Evolutionary conservation across 129 eudicot species (phyloP), one percentile per base, ranked within the genome.

Genomic region (Dittrichia graveolens): DNA sequence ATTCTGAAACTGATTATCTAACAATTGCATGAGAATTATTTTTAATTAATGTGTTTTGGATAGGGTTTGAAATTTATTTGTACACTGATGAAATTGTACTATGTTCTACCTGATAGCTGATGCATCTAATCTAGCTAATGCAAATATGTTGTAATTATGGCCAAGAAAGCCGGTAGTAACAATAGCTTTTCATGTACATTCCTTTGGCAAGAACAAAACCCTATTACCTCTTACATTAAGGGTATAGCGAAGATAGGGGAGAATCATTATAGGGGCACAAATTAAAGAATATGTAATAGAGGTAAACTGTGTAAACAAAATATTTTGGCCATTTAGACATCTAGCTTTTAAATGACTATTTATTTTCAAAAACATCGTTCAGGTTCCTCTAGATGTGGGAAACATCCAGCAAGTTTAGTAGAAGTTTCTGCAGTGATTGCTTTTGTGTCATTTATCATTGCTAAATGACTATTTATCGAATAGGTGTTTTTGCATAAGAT

Each of bases 51-150:
- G 69, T 57, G 57, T 72, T 19, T 55, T 48, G 34, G 47, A 4
- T 57, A 67, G 50, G 41, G 69, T 57, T 76, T 57, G 44, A 54
- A 4, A n/a, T 75, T 75, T 54, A 56, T 75, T 39, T 38, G 19
- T 60, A 61, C 6, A 45, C 18, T 13, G 46, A 59, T 72, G 42
- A 74, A 53, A 11, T 70, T 70, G 54, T 6, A 54, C 50, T 54
- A 13, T 56, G 13, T 54, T 11, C 43, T 24, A 24, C 35, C 56
- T 71, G 67, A 50, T 46, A 8, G 7, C 13, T 46, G 50, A 52
- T 52, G 3, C 16, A 14, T 4, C 5, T 24, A 5, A 57, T 71
- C 71, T 19, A 44, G 71, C 18, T 44, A 43, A 70, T 55, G 65
- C 11, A 42, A 38, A 12, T 43, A 0, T 24, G 55, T 71, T 43